Base-by-base conservation (phyloP, 768 basidiomycete genomes). In the Podaxis sp. region DNA sequence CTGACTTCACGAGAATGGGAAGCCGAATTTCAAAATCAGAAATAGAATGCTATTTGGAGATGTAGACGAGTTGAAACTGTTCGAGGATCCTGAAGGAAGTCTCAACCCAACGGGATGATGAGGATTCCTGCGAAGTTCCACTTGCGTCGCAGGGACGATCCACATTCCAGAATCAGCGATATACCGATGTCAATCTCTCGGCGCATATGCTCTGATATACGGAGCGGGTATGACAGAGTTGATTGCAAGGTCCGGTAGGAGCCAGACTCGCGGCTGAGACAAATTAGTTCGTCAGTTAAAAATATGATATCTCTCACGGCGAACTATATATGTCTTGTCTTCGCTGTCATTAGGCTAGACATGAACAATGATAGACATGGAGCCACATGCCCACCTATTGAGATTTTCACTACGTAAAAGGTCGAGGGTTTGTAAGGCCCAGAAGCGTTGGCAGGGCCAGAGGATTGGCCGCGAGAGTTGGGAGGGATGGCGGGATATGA, bases 1-100 rank as follows among this genome's bases (percentile, higher is more conserved):
- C 10, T 50, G 10, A 20, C 20, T 49, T 49, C 48, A 3, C 22
- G 20, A 17, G 48, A 4, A 24, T 26, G 52, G 53, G 33, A 37
- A 36, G n/a, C 30, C 52, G 30, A 54, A 57, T 41, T 48, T 58
- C 12, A 58, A 58, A 46, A 44, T 49, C 48, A 58, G 41, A 30
- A 46, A 26, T 20, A 28, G 56, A 28, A 48, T 49, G 57, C 13
- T 28, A 28, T 22, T 13, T 3, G 15, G 49, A 33, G 33, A 33
- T 8, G 2, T 8, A 33, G 33, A 33, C 30, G 30, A 10, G 30
- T 33, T 33, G 33, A 2, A 33, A 33, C 0, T 33, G 33, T 33
- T 33, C 7, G 33, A 33, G 10, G 33, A 33, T 33, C 33, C 2
- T 33, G 2, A 33, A 8, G 33, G 2, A 33, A 33, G 33, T 10